Conservation (phyloP, 768 basidiomycete species). For the Russula sp. region DNA sequence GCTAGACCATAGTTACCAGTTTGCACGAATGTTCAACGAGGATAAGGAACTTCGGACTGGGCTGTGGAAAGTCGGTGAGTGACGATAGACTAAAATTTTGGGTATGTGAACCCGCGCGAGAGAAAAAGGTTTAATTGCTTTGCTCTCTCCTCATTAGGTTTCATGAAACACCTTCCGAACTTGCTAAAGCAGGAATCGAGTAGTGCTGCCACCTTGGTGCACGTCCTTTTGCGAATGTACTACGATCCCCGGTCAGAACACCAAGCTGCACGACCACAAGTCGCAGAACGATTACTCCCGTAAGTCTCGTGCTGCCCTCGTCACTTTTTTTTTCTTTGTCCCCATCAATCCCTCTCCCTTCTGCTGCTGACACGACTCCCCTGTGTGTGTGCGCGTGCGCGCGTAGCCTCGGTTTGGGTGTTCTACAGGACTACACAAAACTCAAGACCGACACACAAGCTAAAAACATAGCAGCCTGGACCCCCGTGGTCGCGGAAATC, state of each 20-base stretch:
- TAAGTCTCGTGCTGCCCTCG: slow-evolving; percentile 28
- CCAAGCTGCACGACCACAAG: slow-evolving; percentile 74
- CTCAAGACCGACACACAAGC: slow-evolving; percentile 85
- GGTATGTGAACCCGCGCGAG: too few species aligned
- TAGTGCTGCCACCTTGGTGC: slow-evolving; percentile 90
- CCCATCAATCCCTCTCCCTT: background rate
- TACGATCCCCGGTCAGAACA: slow-evolving; percentile 85
- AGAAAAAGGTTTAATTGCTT: background rate
- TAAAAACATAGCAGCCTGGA: slow-evolving; percentile 96
- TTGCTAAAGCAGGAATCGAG: slow-evolving; percentile 97
- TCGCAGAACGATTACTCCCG: slow-evolving; percentile 66
- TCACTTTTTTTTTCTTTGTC: background rate
- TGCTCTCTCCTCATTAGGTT: slow-evolving; percentile 47
- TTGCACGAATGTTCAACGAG: slow-evolving; percentile 95
- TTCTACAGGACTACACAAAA: slow-evolving; percentile 86
- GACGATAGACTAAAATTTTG: background rate
- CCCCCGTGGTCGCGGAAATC: slow-evolving; percentile 96
- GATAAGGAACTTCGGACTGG: slow-evolving; percentile 95
- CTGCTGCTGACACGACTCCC: slow-evolving; percentile 8
- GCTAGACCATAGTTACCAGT: slow-evolving; percentile 95
- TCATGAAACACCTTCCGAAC: slow-evolving; percentile 99
- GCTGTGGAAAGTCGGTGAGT: slow-evolving; percentile 98
- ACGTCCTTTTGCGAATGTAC: slow-evolving; percentile 90
- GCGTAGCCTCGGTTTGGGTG: slow-evolving; percentile 73
- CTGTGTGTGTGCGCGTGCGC: background rate